phyloP scores from a whole-genome alignment of 1,284 basidiomycete species.

The Flammula alnicola region DNA sequence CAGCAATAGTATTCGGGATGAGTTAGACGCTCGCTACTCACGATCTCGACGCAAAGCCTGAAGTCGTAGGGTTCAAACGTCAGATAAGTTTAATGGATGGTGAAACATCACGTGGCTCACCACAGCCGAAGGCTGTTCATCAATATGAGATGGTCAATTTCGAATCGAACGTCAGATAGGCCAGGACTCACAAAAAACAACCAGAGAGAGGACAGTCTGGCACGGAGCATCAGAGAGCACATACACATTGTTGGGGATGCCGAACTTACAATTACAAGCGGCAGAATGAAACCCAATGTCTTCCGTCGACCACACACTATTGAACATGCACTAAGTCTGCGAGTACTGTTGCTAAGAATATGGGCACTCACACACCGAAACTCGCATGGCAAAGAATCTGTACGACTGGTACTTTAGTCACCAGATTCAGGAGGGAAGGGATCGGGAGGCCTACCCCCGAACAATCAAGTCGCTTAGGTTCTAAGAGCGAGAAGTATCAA shows the following conservation, averaged over 20 bases:
- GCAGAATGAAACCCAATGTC: slow-evolving; percentile 12
- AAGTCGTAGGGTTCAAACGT: not conserved
- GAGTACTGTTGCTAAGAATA: not conserved
- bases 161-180: not conserved
- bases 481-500: slow-evolving; percentile 3
- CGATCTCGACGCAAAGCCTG: slow-evolving; percentile 18
- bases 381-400: slow-evolving; percentile 28
- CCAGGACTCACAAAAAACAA: slow-evolving; percentile 21
- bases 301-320: slow-evolving; percentile 18
- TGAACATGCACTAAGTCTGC: not conserved
- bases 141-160: not conserved
- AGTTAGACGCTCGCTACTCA: not conserved
- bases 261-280: slow-evolving; percentile 18
- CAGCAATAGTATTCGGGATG: not conserved
- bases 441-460: slow-evolving; percentile 12
- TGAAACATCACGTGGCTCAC: not conserved
- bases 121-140: slow-evolving; percentile 9
- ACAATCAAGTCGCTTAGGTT: slow-evolving; percentile 22
- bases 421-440: not conserved
- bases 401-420: not conserved
- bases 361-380: slow-evolving; percentile 27
- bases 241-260: not conserved
- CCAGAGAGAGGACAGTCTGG: slow-evolving; percentile 13
- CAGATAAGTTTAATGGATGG: not conserved
- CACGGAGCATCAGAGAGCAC: not conserved